These are phyloP conservation scores for Cicer judaicum DNA, from an alignment of 306 rosid genomes.

Conservation along the genomic window DNA sequence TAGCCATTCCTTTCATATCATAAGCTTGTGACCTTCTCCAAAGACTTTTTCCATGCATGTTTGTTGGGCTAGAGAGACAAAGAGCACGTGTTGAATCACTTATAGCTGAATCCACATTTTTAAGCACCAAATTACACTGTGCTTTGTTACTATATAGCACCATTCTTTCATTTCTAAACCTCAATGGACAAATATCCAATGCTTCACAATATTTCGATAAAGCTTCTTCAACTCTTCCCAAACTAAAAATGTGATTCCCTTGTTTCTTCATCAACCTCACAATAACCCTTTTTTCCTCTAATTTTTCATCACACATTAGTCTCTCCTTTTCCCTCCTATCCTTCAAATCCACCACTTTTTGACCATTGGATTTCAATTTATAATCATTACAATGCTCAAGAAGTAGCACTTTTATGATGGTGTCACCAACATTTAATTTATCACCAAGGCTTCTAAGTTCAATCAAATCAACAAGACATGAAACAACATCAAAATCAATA, in stretches of 20 bases:
- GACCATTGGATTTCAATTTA: no score
- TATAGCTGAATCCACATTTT: slow-evolving; percentile 57
- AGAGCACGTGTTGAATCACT: slow-evolving; percentile 76
- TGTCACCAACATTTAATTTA: slow-evolving; percentile 60
- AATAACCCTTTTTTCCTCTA: slow-evolving; percentile 53
- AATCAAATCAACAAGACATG: slow-evolving; percentile 63
- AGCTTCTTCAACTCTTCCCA: slow-evolving; percentile 67
- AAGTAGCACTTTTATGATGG: slow-evolving; percentile 47
- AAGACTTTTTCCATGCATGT: slow-evolving; percentile 62
- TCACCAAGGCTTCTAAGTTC: slow-evolving; percentile 65
- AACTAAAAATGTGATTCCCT: slow-evolving; percentile 57
- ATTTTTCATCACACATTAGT: slow-evolving; percentile 38
- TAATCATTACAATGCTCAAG: not conserved
- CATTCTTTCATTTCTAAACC: slow-evolving; percentile 62
- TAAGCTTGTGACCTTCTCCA: slow-evolving; percentile 84
- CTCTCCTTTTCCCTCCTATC: slow-evolving; percentile 52
- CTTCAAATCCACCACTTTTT: slow-evolving; percentile 33
- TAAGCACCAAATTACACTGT: slow-evolving; percentile 61
- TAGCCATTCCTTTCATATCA: slow-evolving; percentile 76
- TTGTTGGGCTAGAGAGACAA: slow-evolving; percentile 60
- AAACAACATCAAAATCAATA: slow-evolving; percentile 48
- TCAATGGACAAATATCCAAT: slow-evolving; percentile 58
- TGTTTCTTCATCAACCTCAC: slow-evolving; percentile 54
- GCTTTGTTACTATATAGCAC: slow-evolving; percentile 68
- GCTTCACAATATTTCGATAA: slow-evolving; percentile 60